A percentile compares a stretch with the other conserved stretches of the same genome.
These are phyloP conservation scores for Fagopyrum homotropicum DNA, from an alignment of 148 eudicot genomes.

Conservation along the genomic window DNA sequence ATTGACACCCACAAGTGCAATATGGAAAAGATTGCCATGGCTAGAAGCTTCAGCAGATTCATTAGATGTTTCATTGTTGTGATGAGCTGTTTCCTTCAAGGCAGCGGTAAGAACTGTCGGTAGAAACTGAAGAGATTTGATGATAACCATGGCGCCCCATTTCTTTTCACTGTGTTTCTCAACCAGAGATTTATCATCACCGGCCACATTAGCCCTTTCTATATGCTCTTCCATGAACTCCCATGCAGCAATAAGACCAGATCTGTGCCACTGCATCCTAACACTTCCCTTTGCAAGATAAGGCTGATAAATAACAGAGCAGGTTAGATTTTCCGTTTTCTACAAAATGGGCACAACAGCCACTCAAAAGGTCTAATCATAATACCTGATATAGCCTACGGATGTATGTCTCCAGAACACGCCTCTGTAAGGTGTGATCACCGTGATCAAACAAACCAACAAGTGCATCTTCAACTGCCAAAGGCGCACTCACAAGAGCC, in stretches of 20 bases:
- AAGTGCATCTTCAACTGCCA: slow-evolving; percentile 99
- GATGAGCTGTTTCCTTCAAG: slow-evolving; percentile 60
- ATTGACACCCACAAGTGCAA: slow-evolving; percentile 83
- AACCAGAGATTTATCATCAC: slow-evolving; percentile 34
- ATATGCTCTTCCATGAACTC: slow-evolving; percentile 82
- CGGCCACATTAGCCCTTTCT: slow-evolving; percentile 36
- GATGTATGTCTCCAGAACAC: slow-evolving; percentile 95
- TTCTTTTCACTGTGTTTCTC: slow-evolving; percentile 69
- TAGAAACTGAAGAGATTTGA: slow-evolving; percentile 78
- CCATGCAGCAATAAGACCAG: slow-evolving; percentile 94
- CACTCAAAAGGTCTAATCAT: neutral
- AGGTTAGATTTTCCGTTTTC: neutral
- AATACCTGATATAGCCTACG: slow-evolving; percentile 91
- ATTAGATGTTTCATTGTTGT: slow-evolving; percentile 26
- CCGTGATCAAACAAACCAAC: slow-evolving; percentile 97
- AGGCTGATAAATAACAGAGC: slow-evolving; percentile 44
- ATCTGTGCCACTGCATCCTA: slow-evolving; percentile 98
- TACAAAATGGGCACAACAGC: neutral
- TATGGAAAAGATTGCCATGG: slow-evolving; percentile 86
- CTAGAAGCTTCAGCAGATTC: slow-evolving; percentile 30
- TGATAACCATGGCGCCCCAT: slow-evolving; percentile 98
- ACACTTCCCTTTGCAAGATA: slow-evolving; percentile 92
- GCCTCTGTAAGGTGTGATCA: slow-evolving; percentile 94
- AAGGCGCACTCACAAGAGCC: slow-evolving; percentile 86
- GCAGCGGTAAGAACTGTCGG: slow-evolving; percentile 69